These are phyloP conservation scores for Ustilago hordei DNA, from an alignment of 1,284 basidiomycete genomes.

Conservation along the genomic window DNA sequence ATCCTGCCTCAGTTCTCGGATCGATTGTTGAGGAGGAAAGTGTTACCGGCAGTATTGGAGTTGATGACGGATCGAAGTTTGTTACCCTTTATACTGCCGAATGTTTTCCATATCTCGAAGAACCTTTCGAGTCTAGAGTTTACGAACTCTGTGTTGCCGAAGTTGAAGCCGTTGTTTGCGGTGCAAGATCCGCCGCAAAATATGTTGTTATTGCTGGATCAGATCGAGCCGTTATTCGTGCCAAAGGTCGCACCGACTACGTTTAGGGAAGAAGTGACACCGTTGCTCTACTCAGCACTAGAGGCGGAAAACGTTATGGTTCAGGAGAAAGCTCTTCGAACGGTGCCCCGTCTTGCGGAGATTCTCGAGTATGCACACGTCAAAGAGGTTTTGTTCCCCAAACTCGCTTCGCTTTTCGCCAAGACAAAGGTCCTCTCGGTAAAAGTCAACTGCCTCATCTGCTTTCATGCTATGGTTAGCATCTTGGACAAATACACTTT, in stretches of 20 bases:
- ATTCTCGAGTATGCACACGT: conserved; percentile 77
- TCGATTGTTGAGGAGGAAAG: conserved; percentile 86
- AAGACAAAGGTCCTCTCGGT: conserved; percentile 73
- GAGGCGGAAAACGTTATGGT: conserved; percentile 83
- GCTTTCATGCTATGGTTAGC: conserved; percentile 91
- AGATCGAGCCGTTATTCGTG: conserved; percentile 82
- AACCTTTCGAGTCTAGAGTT: conserved; percentile 80
- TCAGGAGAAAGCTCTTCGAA: conserved; percentile 88
- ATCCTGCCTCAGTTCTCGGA: conserved; percentile 90
- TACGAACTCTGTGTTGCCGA: conserved; percentile 82
- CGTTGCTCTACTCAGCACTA: conserved; percentile 92
- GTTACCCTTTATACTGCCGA: conserved; percentile 96
- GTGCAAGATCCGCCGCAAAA: conserved; percentile 97
- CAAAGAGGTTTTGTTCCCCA: conserved; percentile 66
- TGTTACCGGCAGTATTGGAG: conserved; percentile 81
- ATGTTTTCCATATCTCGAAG: conserved; percentile 91
- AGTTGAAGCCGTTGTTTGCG: conserved; percentile 87
- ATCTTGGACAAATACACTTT: conserved; percentile 84
- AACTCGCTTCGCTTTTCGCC: conserved; percentile 61
- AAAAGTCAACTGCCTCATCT: conserved; percentile 85
- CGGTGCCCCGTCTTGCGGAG: conserved; percentile 88
- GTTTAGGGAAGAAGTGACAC: conserved; percentile 92
- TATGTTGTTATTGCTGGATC: conserved; percentile 76
- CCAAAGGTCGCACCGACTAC: conserved; percentile 86
- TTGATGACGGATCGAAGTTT: conserved; percentile 64